Conservation (phyloP, 164 flowering plant species). For the Paratinospora sagittata region DNA sequence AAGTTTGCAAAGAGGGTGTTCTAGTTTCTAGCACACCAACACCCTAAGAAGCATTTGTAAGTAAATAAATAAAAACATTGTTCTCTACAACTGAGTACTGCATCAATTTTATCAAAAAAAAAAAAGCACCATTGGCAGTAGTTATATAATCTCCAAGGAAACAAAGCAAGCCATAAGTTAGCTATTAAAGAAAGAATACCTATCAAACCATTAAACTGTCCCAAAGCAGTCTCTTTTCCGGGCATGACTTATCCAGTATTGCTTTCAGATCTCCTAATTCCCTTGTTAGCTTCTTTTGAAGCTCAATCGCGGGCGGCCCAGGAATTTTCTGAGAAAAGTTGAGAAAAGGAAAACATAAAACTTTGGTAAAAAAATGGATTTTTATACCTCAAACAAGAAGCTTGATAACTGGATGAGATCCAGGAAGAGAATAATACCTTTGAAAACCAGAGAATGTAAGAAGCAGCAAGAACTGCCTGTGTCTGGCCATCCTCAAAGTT, state of each 20-base stretch:
- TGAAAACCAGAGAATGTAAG: constrained; percentile 63
- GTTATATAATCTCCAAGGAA: no score
- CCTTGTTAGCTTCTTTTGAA: constrained; percentile 28
- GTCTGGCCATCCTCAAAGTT: constrained; percentile 61
- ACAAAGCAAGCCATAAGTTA: no score
- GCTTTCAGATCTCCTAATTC: constrained; percentile 27
- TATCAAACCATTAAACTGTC: constrained; percentile 17
- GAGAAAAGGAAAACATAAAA: neutral
- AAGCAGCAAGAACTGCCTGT: constrained; percentile 52
- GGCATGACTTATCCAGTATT: constrained; percentile 41
- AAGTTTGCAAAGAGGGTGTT: neutral
- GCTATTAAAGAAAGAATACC: no score
- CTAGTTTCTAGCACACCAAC: neutral
- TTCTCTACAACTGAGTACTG: no score
- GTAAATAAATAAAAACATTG: neutral
- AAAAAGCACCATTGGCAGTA: no score
- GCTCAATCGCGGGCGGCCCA: constrained; percentile 12
- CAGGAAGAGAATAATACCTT: constrained; percentile 33
- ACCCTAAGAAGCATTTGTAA: neutral
- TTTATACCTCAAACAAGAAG: neutral
- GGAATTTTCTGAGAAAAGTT: constrained; percentile 33
- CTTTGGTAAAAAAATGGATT: neutral
- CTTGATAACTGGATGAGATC: neutral
- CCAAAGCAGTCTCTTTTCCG: constrained; percentile 54
- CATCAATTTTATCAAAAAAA: no score